Evolutionary conservation across 2,329 filamentous ascomycete genomes (phyloP).

Genomic region (Rhytidhysteron rufulum): DNA sequence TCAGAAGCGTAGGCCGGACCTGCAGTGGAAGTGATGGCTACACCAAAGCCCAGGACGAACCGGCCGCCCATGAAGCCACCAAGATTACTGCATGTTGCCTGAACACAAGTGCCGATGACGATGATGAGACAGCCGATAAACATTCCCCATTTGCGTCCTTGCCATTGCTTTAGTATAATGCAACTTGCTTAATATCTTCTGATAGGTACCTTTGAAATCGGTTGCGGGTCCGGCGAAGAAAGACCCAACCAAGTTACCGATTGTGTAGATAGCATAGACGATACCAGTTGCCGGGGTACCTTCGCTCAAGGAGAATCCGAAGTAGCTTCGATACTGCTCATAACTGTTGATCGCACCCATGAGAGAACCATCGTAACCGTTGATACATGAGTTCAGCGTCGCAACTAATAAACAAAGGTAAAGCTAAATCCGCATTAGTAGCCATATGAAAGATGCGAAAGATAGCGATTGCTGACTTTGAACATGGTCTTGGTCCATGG

Average conservation of each 20-base stretch:
- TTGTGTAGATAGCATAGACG: slow-evolving; percentile 48
- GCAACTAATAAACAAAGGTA: slow-evolving; percentile 41
- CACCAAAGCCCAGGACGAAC: slow-evolving; percentile 61
- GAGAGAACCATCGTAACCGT: slow-evolving; percentile 48
- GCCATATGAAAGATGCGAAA: background rate
- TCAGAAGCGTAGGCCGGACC: slow-evolving; percentile 64
- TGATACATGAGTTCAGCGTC: slow-evolving; percentile 44
- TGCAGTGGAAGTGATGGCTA: slow-evolving; percentile 56
- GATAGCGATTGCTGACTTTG: slow-evolving; percentile 25
- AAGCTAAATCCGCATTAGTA: slow-evolving; percentile 23
- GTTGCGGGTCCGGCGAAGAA: slow-evolving; percentile 43
- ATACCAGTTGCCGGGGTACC: slow-evolving; percentile 45
- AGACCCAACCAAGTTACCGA: slow-evolving; percentile 44
- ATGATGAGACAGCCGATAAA: slow-evolving; percentile 54
- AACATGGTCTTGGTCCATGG: slow-evolving; percentile 44
- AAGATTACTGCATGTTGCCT: slow-evolving; percentile 44
- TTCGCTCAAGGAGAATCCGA: slow-evolving; percentile 35
- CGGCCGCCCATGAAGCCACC: slow-evolving; percentile 58
- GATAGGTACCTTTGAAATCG: slow-evolving; percentile 34
- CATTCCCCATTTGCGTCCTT: slow-evolving; percentile 45
- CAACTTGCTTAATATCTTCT: too few relatives aligned
- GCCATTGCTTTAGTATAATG: too few relatives aligned
- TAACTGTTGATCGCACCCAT: slow-evolving; percentile 50
- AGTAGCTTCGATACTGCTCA: slow-evolving; percentile 42
- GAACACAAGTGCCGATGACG: slow-evolving; percentile 49